Evolutionary conservation across 2,329 filamentous ascomycete species (phyloP).

Genomic region (Didymella segeticola): DNA sequence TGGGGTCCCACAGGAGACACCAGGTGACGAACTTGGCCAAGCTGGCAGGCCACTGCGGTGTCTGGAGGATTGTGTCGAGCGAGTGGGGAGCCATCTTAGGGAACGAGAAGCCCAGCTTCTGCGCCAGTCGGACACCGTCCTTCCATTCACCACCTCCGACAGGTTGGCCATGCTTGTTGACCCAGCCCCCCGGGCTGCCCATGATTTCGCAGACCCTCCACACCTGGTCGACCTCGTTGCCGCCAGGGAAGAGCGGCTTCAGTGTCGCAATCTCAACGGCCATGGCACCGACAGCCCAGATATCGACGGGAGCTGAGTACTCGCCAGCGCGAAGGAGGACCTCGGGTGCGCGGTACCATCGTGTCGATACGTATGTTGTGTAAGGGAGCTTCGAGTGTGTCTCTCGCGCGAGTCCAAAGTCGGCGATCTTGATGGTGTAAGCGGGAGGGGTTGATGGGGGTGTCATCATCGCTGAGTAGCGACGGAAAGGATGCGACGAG

Average conservation of each 20-base stretch:
- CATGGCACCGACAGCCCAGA: conserved; percentile 99
- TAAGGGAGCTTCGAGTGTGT: conserved; percentile 96
- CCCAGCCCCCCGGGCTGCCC: conserved; percentile 98
- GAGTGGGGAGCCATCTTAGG: conserved; percentile 98
- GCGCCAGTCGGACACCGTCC: conserved; percentile 88
- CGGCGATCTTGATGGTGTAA: conserved; percentile 97
- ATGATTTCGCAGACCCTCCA: conserved; percentile 99
- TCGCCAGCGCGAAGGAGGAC: conserved; percentile 92
- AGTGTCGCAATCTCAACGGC: conserved; percentile 96
- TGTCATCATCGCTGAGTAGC: conserved; percentile 92
- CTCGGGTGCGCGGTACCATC: conserved; percentile 95
- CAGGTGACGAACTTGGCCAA: conserved; percentile 94
- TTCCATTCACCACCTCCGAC: conserved; percentile 98
- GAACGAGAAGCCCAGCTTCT: conserved; percentile 97
- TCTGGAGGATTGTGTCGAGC: conserved; percentile 90
- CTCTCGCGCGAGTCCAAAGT: conserved; percentile 96
- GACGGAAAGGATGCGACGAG: conserved; percentile 81
- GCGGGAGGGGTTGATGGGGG: conserved; percentile 91
- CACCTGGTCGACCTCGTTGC: conserved; percentile 98
- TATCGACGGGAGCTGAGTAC: conserved; percentile 96
- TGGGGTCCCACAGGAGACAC: conserved; percentile 99
- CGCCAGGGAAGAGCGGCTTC: conserved; percentile 95
- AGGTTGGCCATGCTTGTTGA: conserved; percentile 84
- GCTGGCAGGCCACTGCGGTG: conserved; percentile 88
- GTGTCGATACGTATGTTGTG: conserved; percentile 96